Conservation (phyloP, 768 basidiomycete genomes). For the Trichaptum fuscoviolaceum region DNA sequence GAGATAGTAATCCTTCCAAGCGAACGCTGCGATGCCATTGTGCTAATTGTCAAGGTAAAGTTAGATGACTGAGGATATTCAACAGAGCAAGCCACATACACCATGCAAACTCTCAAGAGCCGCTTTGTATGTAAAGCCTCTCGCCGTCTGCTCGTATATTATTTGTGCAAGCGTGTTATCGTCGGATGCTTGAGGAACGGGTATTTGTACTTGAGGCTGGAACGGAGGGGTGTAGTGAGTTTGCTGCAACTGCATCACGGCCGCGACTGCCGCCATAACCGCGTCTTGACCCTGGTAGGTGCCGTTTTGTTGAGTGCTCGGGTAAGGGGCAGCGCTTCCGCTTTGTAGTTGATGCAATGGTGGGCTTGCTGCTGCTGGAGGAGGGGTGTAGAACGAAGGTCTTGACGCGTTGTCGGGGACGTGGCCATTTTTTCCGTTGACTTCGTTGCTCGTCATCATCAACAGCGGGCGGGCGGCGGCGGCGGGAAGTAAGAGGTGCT, state of each 20-base stretch:
- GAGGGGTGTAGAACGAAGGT: not conserved
- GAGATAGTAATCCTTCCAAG: constrained; percentile 81
- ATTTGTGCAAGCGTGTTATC: constrained; percentile 46
- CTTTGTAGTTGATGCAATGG: not conserved
- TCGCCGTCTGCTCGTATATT: constrained; percentile 30
- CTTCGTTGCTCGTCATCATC: not conserved
- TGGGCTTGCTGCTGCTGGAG: not conserved
- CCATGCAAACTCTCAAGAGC: constrained; percentile 65
- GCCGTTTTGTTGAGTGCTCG: not conserved
- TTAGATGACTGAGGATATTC: constrained; percentile 4
- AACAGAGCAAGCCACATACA: constrained; percentile 32
- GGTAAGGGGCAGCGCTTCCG: not conserved
- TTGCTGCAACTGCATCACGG: constrained; percentile 2
- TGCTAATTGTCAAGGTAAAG: constrained; percentile 22
- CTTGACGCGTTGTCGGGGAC: not conserved
- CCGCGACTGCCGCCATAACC: not conserved
- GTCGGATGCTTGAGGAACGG: not conserved
- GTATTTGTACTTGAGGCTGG: not conserved
- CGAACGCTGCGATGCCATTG: constrained; percentile 45
- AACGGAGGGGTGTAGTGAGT: not conserved
- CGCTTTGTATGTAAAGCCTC: constrained; percentile 50
- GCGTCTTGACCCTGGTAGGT: not conserved
- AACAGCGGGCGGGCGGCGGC: not conserved
- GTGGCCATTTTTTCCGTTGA: not conserved
- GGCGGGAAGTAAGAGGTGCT: not conserved